Evolutionary conservation across 352 stramenopile species (phyloP), one percentile per base, ranked within the genome.

Genomic region (Phytopythium montanum): DNA sequence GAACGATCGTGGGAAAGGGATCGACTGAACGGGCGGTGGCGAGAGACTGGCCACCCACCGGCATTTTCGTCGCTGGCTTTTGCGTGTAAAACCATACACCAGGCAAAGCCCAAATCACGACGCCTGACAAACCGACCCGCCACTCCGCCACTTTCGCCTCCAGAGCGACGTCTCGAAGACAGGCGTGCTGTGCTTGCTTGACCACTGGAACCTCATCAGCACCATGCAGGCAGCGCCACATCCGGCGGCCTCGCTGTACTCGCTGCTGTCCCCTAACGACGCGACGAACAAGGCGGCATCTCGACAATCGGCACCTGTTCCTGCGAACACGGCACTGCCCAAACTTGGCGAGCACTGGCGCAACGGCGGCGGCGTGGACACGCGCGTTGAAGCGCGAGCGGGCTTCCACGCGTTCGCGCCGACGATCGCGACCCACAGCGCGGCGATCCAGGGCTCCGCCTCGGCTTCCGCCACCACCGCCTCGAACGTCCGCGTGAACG

Each of bases 281-380:
- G 25, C 49, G 44, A 33, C 16, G 8, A 25, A n/a, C 56, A 56
- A 46, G 44, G 39, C 49, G 33, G 21, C 13, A 5, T 34, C 16
- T 21, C 58, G 29, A 33, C 39, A 34, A 1, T 3, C 42, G 1
- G n/a, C 29, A 0, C 7, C 39, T 1, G 33, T 9, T 14, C 18
- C 39, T 26, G 19, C 7, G 19, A 31, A 3, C 23, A 54, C 68
- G 54, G 61, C 65, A 41, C 29, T 72, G 39, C 64, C 64, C 53
- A 71, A 71, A 64, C 44, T 71, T 53, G 44, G 63, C 53, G 61
- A 58, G 19, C 31, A 42, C 2, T 44, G 38, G 38, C 38, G 38
- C 38, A 18, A 46, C n/a, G 58, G 50, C 9, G 16, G 31, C 16
- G 54, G 5, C 41, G 54, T 42, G 28, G 26, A 53, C 29, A 60